Base-by-base conservation (phyloP, 768 basidiomycete genomes). In the Boletus rubroflammeus region DNA sequence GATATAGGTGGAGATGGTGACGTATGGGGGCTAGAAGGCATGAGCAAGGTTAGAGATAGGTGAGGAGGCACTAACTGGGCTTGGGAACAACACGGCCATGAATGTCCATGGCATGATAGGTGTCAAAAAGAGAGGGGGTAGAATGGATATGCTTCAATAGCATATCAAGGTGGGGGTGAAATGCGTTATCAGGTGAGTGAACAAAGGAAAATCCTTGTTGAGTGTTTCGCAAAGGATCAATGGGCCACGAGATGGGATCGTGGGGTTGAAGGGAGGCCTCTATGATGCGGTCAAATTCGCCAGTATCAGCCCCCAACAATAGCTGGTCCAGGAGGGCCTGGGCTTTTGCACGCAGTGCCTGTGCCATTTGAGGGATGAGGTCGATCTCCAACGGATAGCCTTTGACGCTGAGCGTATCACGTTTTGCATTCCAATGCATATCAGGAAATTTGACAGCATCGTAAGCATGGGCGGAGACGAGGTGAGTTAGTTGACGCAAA, bases 351-450 rank as follows among this genome's bases (percentile, higher is more conserved):
- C 25, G 39, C 1, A 53, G 14, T 0, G 17, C 1, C 3, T n/a
- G 44, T 0, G 10, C 36, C 36, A 55, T 34, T 21, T 32, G 2
- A 0, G 38, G 50, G 0, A 55, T 5, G 0, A 51, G 54, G 1
- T 26, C 4, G 4, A 51, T 45, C 4, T 31, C 1, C 1, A 55
- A 21, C 0, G 49, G 49, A 15, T 13, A 19, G 1, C 43, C 54
- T 6, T 55, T 31, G 10, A 55, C 21, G 5, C 44, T 47, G 14
- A 55, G 44, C 1, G 44, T 55, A 3, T 55, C 36, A 0, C 8
- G 44, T 1, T 0, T 1, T 9, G 3, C 14, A 7, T 55, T 56
- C 45, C 45, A 56, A 5, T 56, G 25, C 55, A 56, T 53, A 5
- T 47, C 11, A 0, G 50, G 45, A 15, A 53, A 29, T 5, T 42